Evolutionary conservation across 1,284 basidiomycete genomes (phyloP).

Genomic region (Cerioporus squamosus): DNA sequence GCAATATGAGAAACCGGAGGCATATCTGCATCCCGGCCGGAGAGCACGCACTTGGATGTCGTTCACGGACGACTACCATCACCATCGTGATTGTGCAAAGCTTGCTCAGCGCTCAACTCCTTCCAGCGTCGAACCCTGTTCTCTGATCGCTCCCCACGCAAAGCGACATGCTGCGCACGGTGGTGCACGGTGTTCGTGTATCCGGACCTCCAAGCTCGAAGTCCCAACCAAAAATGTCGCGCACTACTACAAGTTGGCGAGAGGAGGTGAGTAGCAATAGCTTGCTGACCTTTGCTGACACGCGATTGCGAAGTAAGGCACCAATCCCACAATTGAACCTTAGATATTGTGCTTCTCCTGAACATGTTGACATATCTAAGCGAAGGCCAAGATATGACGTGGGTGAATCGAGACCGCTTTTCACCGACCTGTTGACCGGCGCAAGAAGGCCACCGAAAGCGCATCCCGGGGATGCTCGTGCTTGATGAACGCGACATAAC

Average conservation of each 20-base stretch:
- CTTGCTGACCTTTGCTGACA: no score
- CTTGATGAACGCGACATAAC: not conserved
- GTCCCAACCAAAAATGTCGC: no score
- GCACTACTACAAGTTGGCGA: no score
- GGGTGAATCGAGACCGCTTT: not conserved
- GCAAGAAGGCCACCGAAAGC: not conserved
- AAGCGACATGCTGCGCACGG: no score
- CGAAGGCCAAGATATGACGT: slow-evolving; percentile 2
- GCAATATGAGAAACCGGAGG: slow-evolving; percentile 1
- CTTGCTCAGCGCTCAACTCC: not conserved
- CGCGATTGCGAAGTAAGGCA: no score
- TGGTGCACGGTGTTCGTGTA: no score
- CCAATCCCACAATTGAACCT: no score
- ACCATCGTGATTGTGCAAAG: slow-evolving; percentile 22
- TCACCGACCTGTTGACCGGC: not conserved
- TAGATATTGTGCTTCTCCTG: no score
- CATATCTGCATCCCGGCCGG: slow-evolving; percentile 12
- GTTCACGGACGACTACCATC: slow-evolving; percentile 18
- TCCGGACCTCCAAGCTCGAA: no score
- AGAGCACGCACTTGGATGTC: slow-evolving; percentile 1
- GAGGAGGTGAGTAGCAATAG: no score
- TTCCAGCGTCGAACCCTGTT: not conserved
- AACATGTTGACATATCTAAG: not conserved
- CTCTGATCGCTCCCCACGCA: not conserved
- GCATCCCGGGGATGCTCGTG: not conserved